Base-by-base conservation (phyloP, 1,284 basidiomycete species). In the Tetrapyrgos nigripes region DNA sequence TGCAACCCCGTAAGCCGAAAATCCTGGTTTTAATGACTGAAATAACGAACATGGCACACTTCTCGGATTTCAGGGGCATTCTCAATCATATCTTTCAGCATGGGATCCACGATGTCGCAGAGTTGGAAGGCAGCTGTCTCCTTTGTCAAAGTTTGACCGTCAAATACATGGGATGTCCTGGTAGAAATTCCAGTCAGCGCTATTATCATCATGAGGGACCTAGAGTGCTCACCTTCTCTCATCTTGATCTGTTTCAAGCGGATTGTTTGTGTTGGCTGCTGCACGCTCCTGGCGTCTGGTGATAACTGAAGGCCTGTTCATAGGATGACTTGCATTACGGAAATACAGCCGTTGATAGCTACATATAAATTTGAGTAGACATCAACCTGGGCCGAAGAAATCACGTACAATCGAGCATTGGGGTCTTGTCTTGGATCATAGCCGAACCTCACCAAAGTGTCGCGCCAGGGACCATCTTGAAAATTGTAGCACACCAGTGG, bases 81-180 rank as follows among this genome's bases (percentile, higher is more conserved):
- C 61, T 92, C 83, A 58, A 97, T 92, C 83, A 95, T 89, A 48
- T 81, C 80, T 62, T 85, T 84, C 51, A 97, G 76, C 82, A 94
- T 86, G 1, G 88, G 86, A 71, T 98, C 97, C 10, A 81, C 76
- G 60, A 99, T 92, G 72, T 99, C 97, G 72, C 92, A 93, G 5
- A 99, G 80, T 73, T 98, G 96, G 73, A 94, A 99, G 19, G 94
- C 92, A 5, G 93, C 94, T 0, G 92, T 88, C 71, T 94, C 90
- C 62, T 90, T 89, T 55, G 89, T 87, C 31, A 93, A 73, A 4
- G 85, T 85, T 60, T 85, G 72, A 0, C 97, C 97, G 71, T 99
- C 94, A 69, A 98, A 99, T 35, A 94, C 84, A 73, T 98, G 94
- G 1, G 89, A 89, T 61, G 79, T 83, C 63, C 83, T 86, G 57